A percentile compares a stretch with the other conserved stretches of the same genome.
Evolutionary conservation across 345 rosid genomes (phyloP).

Genomic region (Diplotaxis tenuifolia): DNA sequence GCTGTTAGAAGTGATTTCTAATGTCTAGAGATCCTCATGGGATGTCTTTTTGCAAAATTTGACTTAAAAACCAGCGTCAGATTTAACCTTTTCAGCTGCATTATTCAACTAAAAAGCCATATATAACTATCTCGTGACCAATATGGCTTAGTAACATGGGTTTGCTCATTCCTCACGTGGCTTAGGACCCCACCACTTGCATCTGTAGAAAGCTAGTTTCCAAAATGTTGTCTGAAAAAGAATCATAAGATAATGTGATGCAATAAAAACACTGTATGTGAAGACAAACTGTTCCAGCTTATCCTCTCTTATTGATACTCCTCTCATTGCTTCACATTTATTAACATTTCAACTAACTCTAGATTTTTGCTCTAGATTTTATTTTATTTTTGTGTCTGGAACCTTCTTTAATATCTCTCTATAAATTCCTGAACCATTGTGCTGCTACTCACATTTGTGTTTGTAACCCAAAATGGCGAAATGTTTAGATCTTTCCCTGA

Average conservation of each 20-base stretch:
- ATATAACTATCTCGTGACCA: slow-evolving; percentile 26
- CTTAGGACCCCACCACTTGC: slow-evolving; percentile 31
- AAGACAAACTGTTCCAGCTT: slow-evolving; percentile 32
- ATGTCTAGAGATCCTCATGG: slow-evolving; percentile 26
- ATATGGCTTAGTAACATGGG: slow-evolving; percentile 36
- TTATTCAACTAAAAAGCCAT: slow-evolving; percentile 30
- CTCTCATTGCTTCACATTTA: slow-evolving; percentile 27
- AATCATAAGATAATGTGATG: slow-evolving; percentile 22
- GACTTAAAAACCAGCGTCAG: slow-evolving; percentile 10
- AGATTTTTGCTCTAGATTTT: not conserved
- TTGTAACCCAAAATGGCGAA: slow-evolving; percentile 25
- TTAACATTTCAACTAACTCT: slow-evolving; percentile 31
- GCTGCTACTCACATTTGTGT: slow-evolving; percentile 11
- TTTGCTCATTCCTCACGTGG: slow-evolving; percentile 29
- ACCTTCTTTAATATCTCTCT: slow-evolving; percentile 1
- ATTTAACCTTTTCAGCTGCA: slow-evolving; percentile 14
- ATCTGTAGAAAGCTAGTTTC: slow-evolving; percentile 22
- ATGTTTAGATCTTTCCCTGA: slow-evolving; percentile 19
- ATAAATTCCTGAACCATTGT: slow-evolving; percentile 21
- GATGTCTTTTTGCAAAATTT: slow-evolving; percentile 16
- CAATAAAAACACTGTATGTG: not conserved
- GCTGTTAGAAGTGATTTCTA: slow-evolving; percentile 7
- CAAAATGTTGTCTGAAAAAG: slow-evolving; percentile 23
- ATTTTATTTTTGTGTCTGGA: not conserved
- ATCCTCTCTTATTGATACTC: slow-evolving; percentile 29